Conservation (phyloP, 352 stramenopile species). For the Phytophthora brassicae region DNA sequence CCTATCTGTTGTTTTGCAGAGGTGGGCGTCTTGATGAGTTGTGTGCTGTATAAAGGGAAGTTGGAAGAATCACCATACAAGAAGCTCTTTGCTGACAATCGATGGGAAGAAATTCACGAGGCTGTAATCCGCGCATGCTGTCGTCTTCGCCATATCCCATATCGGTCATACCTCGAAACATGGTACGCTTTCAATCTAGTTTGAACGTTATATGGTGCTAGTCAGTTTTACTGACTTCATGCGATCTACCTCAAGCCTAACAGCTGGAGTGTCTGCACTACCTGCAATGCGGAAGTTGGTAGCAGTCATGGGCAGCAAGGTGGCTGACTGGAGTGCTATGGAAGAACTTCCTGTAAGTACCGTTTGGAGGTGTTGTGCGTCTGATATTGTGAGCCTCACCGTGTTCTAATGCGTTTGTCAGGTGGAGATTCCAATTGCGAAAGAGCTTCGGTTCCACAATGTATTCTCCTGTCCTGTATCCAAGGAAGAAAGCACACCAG, state of each 20-base stretch:
- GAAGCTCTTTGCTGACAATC: conserved; percentile 62
- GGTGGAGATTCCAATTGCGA: conserved; percentile 78
- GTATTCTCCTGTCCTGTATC: conserved; percentile 88
- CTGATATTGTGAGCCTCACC: conserved; percentile 4
- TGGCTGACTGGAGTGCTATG: conserved; percentile 72
- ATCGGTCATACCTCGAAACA: conserved; percentile 72
- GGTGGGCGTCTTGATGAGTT: conserved; percentile 79
- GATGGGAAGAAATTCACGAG: conserved; percentile 75
- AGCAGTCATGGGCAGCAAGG: conserved; percentile 76
- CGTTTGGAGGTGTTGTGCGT: not conserved
- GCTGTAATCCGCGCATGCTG: conserved; percentile 75
- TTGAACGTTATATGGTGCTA: not conserved
- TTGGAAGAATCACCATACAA: conserved; percentile 82
- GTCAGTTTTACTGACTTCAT: not conserved
- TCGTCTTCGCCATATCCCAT: conserved; percentile 65
- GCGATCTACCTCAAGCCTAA: conserved; percentile 44
- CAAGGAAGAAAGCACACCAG: conserved; percentile 83
- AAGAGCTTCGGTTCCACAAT: conserved; percentile 85
- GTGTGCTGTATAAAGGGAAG: conserved; percentile 73
- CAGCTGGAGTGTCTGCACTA: conserved; percentile 64
- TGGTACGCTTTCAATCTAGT: conserved; percentile 40
- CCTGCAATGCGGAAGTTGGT: conserved; percentile 82
- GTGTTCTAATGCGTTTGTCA: conserved; percentile 6
- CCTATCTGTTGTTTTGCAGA: conserved; percentile 45
- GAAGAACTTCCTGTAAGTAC: conserved; percentile 68